These are phyloP conservation scores for Corynascus novoguineensis DNA, from an alignment of 495 filamentous ascomycete genomes.

Conservation along the genomic window DNA sequence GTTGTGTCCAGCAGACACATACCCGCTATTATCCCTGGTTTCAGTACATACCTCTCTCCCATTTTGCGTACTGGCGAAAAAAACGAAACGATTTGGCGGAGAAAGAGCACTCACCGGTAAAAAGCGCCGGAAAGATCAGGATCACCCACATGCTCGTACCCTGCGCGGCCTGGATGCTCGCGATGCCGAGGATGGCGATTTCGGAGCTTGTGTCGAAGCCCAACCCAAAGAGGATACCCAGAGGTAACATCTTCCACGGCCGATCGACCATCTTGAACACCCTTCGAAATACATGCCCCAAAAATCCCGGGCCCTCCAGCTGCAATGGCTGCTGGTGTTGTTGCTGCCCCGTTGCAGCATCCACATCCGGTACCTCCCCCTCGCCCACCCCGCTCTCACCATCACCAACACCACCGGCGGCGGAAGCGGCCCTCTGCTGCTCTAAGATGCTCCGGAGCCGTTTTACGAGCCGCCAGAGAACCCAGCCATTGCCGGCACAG, in stretches of 20 bases:
- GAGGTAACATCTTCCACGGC: conserved; percentile 96
- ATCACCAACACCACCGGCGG: not conserved
- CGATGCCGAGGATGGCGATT: conserved; percentile 86
- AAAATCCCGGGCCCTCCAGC: conserved; percentile 69
- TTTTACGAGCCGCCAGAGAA: conserved; percentile 66
- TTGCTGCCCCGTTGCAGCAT: conserved; percentile 35
- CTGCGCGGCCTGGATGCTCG: conserved; percentile 73
- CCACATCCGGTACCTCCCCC: conserved; percentile 11
- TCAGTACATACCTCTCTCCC: not conserved
- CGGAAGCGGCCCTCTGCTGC: conserved; percentile 20
- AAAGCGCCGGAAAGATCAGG: conserved; percentile 83
- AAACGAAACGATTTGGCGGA: no score
- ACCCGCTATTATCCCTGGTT: conserved; percentile 47
- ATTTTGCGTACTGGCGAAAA: no score
- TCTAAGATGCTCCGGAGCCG: conserved; percentile 58
- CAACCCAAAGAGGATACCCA: conserved; percentile 85
- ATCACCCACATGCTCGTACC: conserved; percentile 94
- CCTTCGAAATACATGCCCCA: conserved; percentile 64
- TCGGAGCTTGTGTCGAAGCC: conserved; percentile 96
- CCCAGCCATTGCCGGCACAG: conserved; percentile 79
- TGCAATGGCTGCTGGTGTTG: conserved; percentile 52
- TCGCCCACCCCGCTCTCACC: conserved; percentile 16
- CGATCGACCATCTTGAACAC: conserved; percentile 81
- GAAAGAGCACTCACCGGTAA: conserved; percentile 58
- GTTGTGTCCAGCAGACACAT: conserved; percentile 90